Percentiles rank a stretch among this genome's conserved stretches.
Evolutionary conservation across 257 asterid species (phyloP).

Genomic region (Nicotiana otophora): DNA sequence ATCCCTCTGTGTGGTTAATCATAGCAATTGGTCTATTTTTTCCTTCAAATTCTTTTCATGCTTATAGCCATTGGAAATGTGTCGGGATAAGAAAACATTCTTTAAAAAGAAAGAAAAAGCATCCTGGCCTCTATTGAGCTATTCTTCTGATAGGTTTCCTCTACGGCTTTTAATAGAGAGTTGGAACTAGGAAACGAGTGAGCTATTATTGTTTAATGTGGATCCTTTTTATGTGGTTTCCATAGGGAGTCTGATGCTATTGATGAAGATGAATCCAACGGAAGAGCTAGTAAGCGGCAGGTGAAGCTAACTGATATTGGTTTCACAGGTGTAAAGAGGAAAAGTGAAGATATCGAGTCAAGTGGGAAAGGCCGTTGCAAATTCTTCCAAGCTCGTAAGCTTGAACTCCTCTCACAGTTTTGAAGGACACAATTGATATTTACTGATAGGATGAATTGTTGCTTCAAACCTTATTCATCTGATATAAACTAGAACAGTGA

Average conservation of each 20-base stretch:
- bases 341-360: slow-evolving; percentile 78
- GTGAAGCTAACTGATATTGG: slow-evolving; percentile 63
- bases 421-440: slow-evolving; percentile 17
- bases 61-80: not conserved
- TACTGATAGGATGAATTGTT: not conserved
- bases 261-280: slow-evolving; percentile 48
- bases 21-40: not conserved
- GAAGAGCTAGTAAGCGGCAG: slow-evolving; percentile 53
- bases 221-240: not conserved
- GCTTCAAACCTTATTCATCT: not conserved
- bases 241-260: slow-evolving; percentile 69
- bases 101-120: not conserved
- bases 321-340: slow-evolving; percentile 49
- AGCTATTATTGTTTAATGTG: not conserved
- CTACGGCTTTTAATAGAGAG: not conserved
- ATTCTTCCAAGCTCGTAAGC: slow-evolving; percentile 91
- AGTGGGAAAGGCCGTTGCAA: slow-evolving; percentile 83
- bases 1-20: not conserved
- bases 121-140: not conserved
- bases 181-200: not conserved
- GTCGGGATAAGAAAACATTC: not conserved
- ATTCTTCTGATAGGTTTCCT: not conserved
- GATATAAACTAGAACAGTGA: not conserved
- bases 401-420: slow-evolving; percentile 63
- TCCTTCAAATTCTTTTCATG: not conserved